A percentile compares a stretch with the other conserved stretches of the same genome.
Evolutionary conservation across 495 filamentous ascomycete species (phyloP).

Genomic region (Staphylotrichum longicolle): DNA sequence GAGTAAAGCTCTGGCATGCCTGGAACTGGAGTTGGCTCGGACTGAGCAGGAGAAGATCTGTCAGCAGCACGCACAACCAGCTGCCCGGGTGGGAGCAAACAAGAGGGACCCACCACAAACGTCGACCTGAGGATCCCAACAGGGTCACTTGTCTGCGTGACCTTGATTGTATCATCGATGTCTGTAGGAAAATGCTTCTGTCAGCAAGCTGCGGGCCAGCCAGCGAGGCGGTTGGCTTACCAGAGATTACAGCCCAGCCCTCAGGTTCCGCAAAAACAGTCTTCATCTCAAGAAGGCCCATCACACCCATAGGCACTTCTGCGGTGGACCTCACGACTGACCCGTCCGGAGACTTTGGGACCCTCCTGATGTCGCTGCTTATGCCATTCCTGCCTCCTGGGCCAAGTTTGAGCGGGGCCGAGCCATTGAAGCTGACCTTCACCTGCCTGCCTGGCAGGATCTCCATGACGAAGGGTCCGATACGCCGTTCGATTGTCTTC

Average conservation of each 20-base stretch:
- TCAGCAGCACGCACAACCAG: neutral
- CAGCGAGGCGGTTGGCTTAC: conserved; percentile 32
- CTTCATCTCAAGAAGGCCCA: conserved; percentile 53
- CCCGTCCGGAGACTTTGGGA: conserved; percentile 42
- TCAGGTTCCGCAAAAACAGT: conserved; percentile 73
- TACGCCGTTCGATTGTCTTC: conserved; percentile 62
- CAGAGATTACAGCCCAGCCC: conserved; percentile 84
- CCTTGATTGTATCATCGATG: conserved; percentile 94
- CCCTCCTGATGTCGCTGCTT: conserved; percentile 54
- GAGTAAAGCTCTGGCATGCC: conserved; percentile 86
- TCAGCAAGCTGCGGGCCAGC: neutral
- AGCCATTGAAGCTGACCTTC: conserved; percentile 51
- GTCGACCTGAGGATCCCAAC: conserved; percentile 79
- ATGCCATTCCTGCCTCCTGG: conserved; percentile 71
- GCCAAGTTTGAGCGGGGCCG: conserved; percentile 56
- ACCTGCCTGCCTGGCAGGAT: conserved; percentile 67
- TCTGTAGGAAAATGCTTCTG: conserved; percentile 48
- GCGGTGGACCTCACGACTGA: conserved; percentile 46
- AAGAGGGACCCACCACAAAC: conserved; percentile 57
- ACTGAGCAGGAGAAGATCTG: conserved; percentile 13
- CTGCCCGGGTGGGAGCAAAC: neutral
- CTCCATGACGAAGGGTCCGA: conserved; percentile 73
- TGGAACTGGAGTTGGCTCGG: conserved; percentile 60
- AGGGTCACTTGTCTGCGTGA: conserved; percentile 74
- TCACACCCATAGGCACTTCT: conserved; percentile 45